Conservation (phyloP, 257 asterid species). For the Verbena officinalis region DNA sequence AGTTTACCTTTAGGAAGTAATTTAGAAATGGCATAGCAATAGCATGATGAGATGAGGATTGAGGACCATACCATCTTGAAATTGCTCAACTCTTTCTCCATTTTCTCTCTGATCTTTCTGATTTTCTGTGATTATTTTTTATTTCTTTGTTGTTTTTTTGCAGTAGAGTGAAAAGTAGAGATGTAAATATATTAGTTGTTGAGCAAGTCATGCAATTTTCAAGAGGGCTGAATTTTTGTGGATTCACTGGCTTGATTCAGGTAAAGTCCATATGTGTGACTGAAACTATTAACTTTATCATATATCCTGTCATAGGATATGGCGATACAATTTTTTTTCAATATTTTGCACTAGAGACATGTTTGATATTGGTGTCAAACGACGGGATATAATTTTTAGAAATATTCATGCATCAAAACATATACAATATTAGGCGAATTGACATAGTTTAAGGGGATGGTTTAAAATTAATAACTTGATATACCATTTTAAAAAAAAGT, state of each 20-base stretch:
- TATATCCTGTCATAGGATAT: no score
- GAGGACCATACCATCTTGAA: conserved; percentile 39
- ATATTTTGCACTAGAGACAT: no score
- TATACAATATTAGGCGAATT: no score
- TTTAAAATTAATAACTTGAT: no score
- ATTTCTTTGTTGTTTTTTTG: background rate
- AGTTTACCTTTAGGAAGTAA: conserved; percentile 38
- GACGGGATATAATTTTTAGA: no score
- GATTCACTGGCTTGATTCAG: conserved; percentile 21
- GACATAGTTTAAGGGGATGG: no score
- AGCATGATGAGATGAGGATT: conserved; percentile 31
- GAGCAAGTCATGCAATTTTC: conserved; percentile 32
- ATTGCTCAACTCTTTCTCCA: conserved; percentile 41
- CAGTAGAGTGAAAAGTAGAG: background rate
- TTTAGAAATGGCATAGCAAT: conserved; percentile 45
- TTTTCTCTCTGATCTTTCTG: conserved; percentile 7
- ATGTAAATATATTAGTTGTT: background rate
- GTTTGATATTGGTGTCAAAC: no score
- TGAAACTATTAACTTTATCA: no score
- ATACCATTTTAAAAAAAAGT: no score
- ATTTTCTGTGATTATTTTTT: background rate
- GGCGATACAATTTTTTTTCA: no score
- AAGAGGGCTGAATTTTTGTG: conserved; percentile 20
- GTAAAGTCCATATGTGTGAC: background rate
- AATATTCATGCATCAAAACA: no score